Conservation (phyloP, 371 early-diverging fungal species). For the Blastocladiella emersonii region DNA sequence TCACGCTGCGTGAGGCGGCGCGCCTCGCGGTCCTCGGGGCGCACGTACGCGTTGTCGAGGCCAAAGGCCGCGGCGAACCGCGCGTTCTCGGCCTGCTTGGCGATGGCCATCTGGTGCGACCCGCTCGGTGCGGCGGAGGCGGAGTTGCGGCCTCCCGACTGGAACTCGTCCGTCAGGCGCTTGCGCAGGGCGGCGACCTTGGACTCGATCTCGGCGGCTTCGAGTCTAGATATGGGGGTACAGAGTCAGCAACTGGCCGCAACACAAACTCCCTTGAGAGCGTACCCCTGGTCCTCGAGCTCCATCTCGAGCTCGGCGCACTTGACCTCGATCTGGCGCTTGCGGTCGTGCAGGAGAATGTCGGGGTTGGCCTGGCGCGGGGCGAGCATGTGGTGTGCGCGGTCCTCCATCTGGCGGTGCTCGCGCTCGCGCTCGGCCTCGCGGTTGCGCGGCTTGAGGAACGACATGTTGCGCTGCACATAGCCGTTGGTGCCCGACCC, state of each 20-base stretch:
- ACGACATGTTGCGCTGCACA: slow-evolving; percentile 75
- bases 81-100: slow-evolving; percentile 51
- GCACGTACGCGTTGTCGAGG: slow-evolving; percentile 31
- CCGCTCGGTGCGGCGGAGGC: slow-evolving; percentile 14
- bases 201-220: slow-evolving; percentile 44
- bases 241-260: not conserved
- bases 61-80: slow-evolving; percentile 52
- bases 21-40: slow-evolving; percentile 31
- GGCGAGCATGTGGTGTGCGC: slow-evolving; percentile 10
- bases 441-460: slow-evolving; percentile 23
- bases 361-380: slow-evolving; percentile 52
- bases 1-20: slow-evolving; percentile 21
- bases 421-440: not conserved
- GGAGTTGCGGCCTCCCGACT: slow-evolving; percentile 16
- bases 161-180: slow-evolving; percentile 31
- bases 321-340: slow-evolving; percentile 72
- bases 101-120: slow-evolving; percentile 52
- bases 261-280: not conserved
- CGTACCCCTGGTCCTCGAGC: slow-evolving; percentile 67
- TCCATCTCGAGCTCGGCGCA: slow-evolving; percentile 60
- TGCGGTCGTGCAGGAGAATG: slow-evolving; percentile 70
- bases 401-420: too few relatives aligned
- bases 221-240: slow-evolving; percentile 16
- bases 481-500: slow-evolving; percentile 92
- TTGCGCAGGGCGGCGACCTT: slow-evolving; percentile 36